Evolutionary conservation across 208 protist species (phyloP).

Genomic region (Tritrichomonas musculus): DNA sequence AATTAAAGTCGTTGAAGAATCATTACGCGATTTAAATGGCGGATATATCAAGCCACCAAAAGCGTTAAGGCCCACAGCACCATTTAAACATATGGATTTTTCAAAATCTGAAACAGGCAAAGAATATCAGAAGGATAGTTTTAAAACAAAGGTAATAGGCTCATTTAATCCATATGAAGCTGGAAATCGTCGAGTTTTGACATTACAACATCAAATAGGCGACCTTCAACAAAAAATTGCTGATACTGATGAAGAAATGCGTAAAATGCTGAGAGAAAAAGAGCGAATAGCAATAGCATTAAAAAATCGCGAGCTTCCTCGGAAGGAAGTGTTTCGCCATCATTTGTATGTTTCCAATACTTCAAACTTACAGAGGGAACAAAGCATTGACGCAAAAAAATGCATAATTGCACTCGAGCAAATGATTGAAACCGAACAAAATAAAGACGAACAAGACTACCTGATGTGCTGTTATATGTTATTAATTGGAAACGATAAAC

Average conservation of each 20-base stretch:
- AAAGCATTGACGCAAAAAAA: background rate
- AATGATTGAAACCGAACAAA: background rate
- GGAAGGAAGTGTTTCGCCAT: background rate
- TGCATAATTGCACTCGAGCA: background rate
- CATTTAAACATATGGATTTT: too few relatives aligned
- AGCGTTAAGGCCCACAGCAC: too few relatives aligned
- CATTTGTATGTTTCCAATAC: background rate
- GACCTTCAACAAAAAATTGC: background rate
- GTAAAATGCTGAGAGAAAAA: background rate
- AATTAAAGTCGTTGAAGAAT: too few relatives aligned
- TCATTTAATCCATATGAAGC: constrained; percentile 23
- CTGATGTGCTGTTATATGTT: background rate
- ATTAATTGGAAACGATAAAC: background rate
- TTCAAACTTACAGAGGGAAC: too few relatives aligned
- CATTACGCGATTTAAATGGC: too few relatives aligned
- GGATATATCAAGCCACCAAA: too few relatives aligned
- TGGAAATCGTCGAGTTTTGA: background rate
- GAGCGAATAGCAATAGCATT: background rate
- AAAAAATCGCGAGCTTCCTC: background rate
- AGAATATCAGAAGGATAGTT: too few relatives aligned
- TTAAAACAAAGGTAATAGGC: background rate
- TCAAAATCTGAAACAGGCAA: too few relatives aligned
- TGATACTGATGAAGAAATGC: background rate
- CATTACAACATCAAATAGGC: constrained; percentile 7
- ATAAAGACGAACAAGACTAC: background rate